phyloP scores from a whole-genome alignment of 2,329 filamentous ascomycete species.

The Aspergillus intermedius region DNA sequence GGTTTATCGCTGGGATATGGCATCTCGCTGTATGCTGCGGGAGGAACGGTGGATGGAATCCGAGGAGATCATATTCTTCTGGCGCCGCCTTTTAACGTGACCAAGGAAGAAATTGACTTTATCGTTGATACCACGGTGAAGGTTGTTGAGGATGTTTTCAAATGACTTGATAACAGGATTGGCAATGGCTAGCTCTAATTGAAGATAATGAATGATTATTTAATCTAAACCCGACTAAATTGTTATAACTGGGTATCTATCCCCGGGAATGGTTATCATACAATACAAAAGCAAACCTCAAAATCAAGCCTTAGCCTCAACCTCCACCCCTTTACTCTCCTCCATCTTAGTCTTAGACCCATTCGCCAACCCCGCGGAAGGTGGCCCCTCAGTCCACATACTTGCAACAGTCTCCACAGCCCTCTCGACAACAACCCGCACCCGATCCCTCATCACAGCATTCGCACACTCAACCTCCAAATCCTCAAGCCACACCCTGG shows the following conservation, averaged over 20 bases:
- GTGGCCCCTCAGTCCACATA: conserved; percentile 43
- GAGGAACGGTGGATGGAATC: conserved; percentile 54
- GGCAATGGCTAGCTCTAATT: too few relatives aligned
- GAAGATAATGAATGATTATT: too few relatives aligned
- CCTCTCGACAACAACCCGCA: conserved; percentile 82
- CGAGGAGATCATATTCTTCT: conserved; percentile 64
- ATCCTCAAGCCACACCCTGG: conserved; percentile 86
- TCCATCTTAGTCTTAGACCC: conserved; percentile 13
- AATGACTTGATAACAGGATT: neutral
- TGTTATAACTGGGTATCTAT: too few relatives aligned
- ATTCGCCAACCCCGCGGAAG: conserved; percentile 17
- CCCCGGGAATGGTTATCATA: too few relatives aligned
- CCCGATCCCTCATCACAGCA: conserved; percentile 71
- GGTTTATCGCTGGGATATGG: conserved; percentile 40
- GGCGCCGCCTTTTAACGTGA: conserved; percentile 62
- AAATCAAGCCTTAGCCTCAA: conserved; percentile 20
- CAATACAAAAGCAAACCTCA: neutral
- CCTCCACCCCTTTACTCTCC: conserved; percentile 16
- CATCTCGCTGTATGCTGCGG: conserved; percentile 59
- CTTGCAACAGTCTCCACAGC: conserved; percentile 81
- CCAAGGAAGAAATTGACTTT: conserved; percentile 48
- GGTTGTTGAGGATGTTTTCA: conserved; percentile 50
- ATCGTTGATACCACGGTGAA: conserved; percentile 47
- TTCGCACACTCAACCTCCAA: conserved; percentile 83
- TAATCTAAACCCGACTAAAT: too few relatives aligned